A percentile compares a stretch with the other conserved stretches of the same genome.
Conservation (phyloP, 2,329 filamentous ascomycete genomes). For the Fusarium redolens region DNA sequence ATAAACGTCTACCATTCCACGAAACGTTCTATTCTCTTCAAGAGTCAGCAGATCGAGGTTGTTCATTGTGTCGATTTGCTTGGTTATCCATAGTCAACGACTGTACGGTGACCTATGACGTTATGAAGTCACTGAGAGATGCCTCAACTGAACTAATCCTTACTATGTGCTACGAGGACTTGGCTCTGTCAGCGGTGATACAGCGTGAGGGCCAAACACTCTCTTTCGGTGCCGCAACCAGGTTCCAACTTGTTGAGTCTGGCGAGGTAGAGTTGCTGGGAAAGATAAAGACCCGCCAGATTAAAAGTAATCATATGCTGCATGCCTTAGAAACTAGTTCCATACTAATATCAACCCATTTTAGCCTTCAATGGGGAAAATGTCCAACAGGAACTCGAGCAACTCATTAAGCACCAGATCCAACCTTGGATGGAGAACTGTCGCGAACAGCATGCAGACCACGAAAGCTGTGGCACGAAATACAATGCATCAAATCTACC, state of each 20-base stretch:
- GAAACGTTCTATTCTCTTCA: not conserved
- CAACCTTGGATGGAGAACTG: not conserved
- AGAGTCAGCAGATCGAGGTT: not conserved
- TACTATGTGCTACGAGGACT: no score
- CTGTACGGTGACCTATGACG: not conserved
- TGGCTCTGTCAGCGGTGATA: no score
- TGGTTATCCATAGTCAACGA: not conserved
- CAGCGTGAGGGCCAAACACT: no score
- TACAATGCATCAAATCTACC: not conserved
- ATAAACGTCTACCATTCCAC: not conserved
- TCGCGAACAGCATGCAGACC: not conserved
- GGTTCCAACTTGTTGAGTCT: accelerated
- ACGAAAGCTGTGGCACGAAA: not conserved
- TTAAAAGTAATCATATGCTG: not conserved
- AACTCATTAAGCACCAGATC: not conserved
- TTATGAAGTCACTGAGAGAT: not conserved
- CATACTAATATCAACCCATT: not conserved
- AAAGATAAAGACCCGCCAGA: not conserved
- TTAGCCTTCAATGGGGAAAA: not conserved
- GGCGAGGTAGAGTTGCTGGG: not conserved
- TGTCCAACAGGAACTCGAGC: accelerated
- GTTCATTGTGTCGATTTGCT: not conserved
- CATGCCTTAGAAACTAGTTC: not conserved
- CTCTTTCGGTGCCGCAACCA: accelerated
- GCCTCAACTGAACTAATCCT: no score